Percentiles rank a stretch among this genome's conserved stretches.
phyloP scores from a whole-genome alignment of 768 basidiomycete genomes.

The Suillus plorans region DNA sequence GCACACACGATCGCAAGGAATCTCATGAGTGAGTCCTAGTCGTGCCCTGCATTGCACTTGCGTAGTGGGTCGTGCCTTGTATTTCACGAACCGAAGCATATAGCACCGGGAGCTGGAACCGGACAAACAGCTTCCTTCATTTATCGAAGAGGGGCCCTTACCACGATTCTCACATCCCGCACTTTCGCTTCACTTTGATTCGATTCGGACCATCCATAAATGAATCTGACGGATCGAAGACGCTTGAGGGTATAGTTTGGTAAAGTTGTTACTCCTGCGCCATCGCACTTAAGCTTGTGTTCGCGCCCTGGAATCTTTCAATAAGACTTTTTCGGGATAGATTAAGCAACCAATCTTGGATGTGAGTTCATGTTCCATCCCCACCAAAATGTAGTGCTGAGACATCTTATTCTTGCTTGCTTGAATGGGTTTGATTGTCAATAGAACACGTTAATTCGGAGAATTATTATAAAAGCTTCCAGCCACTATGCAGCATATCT shows the following conservation, averaged over 20 bases:
- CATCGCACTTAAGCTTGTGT: slow-evolving; percentile 13
- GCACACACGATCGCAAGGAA: neutral
- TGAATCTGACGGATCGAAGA: slow-evolving; percentile 11
- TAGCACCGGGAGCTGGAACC: neutral
- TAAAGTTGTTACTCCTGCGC: slow-evolving; percentile 17
- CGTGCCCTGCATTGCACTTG: neutral
- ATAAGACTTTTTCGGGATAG: slow-evolving; percentile 35
- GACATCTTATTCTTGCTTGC: slow-evolving; percentile 10
- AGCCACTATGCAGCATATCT: slow-evolving; percentile 10
- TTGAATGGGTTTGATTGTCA: slow-evolving; percentile 12
- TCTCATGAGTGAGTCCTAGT: neutral
- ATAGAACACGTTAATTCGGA: slow-evolving; percentile 18
- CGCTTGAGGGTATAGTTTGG: slow-evolving; percentile 26
- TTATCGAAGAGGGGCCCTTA: neutral
- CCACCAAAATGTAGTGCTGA: slow-evolving; percentile 5
- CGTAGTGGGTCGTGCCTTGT: neutral
- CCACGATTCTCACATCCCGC: neutral
- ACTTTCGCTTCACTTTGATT: slow-evolving; percentile 3
- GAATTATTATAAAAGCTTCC: slow-evolving; percentile 5
- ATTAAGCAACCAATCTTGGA: slow-evolving; percentile 28
- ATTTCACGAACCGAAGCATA: neutral
- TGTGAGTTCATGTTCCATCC: slow-evolving; percentile 6
- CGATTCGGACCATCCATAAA: neutral
- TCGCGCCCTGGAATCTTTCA: slow-evolving; percentile 21
- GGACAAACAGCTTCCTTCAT: neutral